These are phyloP conservation scores for Xylaria sp. DNA, from an alignment of 2,329 filamentous ascomycete species.

Conservation along the genomic window DNA sequence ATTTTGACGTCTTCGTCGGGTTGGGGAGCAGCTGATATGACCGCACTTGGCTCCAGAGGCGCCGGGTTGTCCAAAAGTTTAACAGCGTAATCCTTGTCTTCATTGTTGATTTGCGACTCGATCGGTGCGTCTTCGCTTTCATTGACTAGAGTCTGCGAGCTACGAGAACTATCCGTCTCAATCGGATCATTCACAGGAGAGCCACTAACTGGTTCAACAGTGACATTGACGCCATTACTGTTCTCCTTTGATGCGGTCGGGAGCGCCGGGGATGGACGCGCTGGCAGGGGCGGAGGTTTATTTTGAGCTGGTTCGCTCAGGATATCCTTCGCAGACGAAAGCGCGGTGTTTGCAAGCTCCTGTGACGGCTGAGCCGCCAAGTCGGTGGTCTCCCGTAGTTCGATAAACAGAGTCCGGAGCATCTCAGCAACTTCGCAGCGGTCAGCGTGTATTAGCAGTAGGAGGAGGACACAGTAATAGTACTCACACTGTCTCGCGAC, in stretches of 20 bases:
- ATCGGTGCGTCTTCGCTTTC: conserved; percentile 43
- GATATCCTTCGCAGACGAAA: conserved; percentile 57
- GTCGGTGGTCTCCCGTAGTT: conserved; percentile 66
- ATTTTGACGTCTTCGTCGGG: conserved; percentile 32
- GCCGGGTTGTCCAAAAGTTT: background rate
- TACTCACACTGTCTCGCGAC: conserved; percentile 74
- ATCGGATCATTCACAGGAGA: too few relatives aligned
- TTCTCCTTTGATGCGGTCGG: conserved; percentile 38
- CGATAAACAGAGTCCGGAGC: conserved; percentile 69
- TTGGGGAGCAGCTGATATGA: conserved; percentile 8
- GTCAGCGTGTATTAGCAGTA: conserved; percentile 13
- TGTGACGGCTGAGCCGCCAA: conserved; percentile 71
- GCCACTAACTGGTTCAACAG: conserved; percentile 36
- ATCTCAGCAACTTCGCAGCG: conserved; percentile 68
- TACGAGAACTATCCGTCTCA: conserved; percentile 51
- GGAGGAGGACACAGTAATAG: conserved; percentile 33
- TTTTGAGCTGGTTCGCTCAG: conserved; percentile 25
- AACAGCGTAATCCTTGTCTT: conserved; percentile 4
- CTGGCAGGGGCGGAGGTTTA: conserved; percentile 53
- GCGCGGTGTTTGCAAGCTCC: conserved; percentile 77
- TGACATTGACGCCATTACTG: conserved; percentile 40
- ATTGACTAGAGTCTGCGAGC: conserved; percentile 57
- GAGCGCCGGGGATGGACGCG: conserved; percentile 47
- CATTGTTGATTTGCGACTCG: conserved; percentile 36
- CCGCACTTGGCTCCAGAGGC: conserved; percentile 8